Percentiles rank a stretch among this genome's conserved stretches.
Evolutionary conservation across 202 grass and related monocot species (phyloP).

Genomic region (Saccharum hybrid): DNA sequence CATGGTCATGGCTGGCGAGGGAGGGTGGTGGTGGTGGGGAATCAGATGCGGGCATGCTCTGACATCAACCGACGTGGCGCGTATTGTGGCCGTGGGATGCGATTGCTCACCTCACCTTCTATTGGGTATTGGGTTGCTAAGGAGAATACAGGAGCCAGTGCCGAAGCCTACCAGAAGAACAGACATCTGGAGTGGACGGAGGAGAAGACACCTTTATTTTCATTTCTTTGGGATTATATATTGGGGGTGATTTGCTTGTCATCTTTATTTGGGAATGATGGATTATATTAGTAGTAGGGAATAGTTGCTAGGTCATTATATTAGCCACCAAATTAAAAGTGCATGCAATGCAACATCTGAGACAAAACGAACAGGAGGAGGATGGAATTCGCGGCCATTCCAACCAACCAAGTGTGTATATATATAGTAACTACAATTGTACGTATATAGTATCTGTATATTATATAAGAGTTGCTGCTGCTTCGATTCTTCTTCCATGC

Average conservation of each 20-base stretch:
- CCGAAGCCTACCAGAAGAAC: not conserved
- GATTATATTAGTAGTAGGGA: not conserved
- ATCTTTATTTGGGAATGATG: not conserved
- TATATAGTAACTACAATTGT: not conserved
- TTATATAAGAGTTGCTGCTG: not conserved
- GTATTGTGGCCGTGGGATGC: no score
- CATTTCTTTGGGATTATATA: not conserved
- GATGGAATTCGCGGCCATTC: not conserved
- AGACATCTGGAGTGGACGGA: not conserved
- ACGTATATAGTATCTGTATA: not conserved
- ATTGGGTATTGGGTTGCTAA: slow-evolving; percentile 36
- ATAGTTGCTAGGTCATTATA: not conserved
- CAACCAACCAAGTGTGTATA: not conserved
- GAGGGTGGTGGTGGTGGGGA: no score
- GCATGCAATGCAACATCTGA: not conserved
- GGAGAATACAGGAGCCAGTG: not conserved
- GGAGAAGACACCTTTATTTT: not conserved
- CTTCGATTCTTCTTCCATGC: not conserved
- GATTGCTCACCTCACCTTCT: no score
- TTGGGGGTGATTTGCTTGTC: not conserved
- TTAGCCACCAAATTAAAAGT: not conserved
- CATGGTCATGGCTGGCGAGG: no score
- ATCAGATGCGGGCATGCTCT: no score
- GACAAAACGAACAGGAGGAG: not conserved
- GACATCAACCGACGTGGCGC: no score